Evolutionary conservation across 805 yeast species (phyloP).

Genomic region (Cyberlindnera suaveolens): DNA sequence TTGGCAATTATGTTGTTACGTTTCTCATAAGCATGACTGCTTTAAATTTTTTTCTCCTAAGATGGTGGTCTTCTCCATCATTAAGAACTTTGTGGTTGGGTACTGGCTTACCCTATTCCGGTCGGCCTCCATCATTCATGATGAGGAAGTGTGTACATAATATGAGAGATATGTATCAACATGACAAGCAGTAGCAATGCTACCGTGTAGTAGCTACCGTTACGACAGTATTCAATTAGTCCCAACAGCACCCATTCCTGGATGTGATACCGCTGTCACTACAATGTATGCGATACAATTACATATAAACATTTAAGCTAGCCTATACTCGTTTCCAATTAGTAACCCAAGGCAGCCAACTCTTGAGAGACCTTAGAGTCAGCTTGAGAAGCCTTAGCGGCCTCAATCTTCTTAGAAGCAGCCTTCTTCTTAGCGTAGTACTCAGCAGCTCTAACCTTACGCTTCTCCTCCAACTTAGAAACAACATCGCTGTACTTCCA

Average conservation of each 20-base stretch:
- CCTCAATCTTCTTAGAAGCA: constrained; percentile 82
- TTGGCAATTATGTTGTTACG: too few relatives aligned
- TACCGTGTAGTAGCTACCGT: too few relatives aligned
- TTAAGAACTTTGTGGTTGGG: too few relatives aligned
- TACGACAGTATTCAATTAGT: not conserved
- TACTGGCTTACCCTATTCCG: too few relatives aligned
- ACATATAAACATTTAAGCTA: constrained; percentile 4
- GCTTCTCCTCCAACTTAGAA: constrained; percentile 96
- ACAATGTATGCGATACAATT: constrained; percentile 2
- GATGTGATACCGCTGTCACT: not conserved
- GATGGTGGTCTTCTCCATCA: too few relatives aligned
- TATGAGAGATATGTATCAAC: too few relatives aligned
- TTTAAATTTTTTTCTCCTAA: too few relatives aligned
- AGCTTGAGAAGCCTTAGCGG: constrained; percentile 84
- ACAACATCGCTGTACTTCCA: constrained; percentile 99
- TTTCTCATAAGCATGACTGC: too few relatives aligned
- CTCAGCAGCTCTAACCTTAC: constrained; percentile 98
- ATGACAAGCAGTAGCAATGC: too few relatives aligned
- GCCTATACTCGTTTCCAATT: constrained; percentile 30
- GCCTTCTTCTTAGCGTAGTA: constrained; percentile 98
- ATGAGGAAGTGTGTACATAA: too few relatives aligned
- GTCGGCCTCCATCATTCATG: too few relatives aligned
- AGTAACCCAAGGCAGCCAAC: constrained; percentile 97
- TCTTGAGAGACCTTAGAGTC: constrained; percentile 86
- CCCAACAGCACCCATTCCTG: not conserved